These are phyloP conservation scores for Arachnopeziza araneosa DNA, from an alignment of 2,329 filamentous ascomycete genomes.

Conservation along the genomic window DNA sequence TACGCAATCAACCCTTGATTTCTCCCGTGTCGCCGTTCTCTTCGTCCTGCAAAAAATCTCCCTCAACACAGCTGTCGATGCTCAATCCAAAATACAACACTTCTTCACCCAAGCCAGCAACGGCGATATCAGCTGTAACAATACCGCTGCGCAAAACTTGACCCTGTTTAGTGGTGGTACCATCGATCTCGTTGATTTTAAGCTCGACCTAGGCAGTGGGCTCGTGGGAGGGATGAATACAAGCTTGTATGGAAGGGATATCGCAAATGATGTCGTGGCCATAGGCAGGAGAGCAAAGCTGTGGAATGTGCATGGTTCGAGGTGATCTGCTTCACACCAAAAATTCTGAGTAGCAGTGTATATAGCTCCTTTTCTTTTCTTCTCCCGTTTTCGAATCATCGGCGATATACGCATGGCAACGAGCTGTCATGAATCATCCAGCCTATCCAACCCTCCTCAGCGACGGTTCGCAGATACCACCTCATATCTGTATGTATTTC, in stretches of 20 bases:
- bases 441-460: not conserved
- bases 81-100: constrained; percentile 48
- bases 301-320: not conserved
- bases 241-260: not conserved
- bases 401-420: not conserved
- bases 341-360: not conserved
- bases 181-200: constrained; percentile 21
- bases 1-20: constrained; percentile 54
- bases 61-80: constrained; percentile 44
- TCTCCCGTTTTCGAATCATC: not conserved
- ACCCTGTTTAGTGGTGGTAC: constrained; percentile 23
- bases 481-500: not conserved
- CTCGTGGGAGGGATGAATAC: constrained; percentile 6
- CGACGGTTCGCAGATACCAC: not conserved
- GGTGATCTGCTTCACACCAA: not conserved
- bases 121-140: constrained; percentile 15
- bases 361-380: not conserved
- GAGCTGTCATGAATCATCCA: not conserved
- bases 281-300: not conserved
- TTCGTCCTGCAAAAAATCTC: constrained; percentile 54
- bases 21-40: constrained; percentile 56
- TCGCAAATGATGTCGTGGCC: not conserved
- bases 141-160: constrained; percentile 22
- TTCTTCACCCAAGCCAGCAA: constrained; percentile 40
- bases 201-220: constrained; percentile 15